Evolutionary conservation across 805 yeast species (phyloP), one percentile per base, ranked within the genome.

Genomic region (Hanseniaspora opuntiae): DNA sequence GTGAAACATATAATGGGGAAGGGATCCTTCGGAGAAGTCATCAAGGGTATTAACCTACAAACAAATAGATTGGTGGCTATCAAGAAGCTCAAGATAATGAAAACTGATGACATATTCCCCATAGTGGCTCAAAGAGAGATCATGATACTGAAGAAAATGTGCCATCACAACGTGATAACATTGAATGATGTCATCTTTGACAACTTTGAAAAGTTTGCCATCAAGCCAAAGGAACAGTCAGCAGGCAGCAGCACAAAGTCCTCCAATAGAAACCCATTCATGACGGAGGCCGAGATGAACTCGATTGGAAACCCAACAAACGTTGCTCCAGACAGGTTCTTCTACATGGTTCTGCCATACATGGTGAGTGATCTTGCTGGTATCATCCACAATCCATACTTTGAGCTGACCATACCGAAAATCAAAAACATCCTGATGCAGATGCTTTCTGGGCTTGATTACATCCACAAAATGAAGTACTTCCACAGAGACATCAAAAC

Each of bases 91-190:
- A 70, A 88, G n/a, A 75, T 85, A 25, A 68, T 65, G 55, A 66
- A 68, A 14, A 66, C 66, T 39, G 62, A 63, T 36, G 71, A 71
- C 51, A 84, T 86, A 36, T 88, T 90, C 63, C 97, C 98, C 1
- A 81, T 93, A 28, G 93, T 98, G 0, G 96, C 97, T 1, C 78
- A 89, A 67, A 75, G 99, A 57, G 99, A 93, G 63, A 88, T 90
- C 55, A 77, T 82, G 17, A 86, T 88, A 22, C 71, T 93, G 66
- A 86, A 86, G 66, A 72, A 74, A 47, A 70, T 93, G 49, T 65
- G 73, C 52, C 86, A 90, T 64, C 67, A 70, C 28, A 86, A 93
- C 64, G 76, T 90, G 17, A 72, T 93, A 24, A 86, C 82, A 57
- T 72, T 93, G 41, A 63, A 84, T 11, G 97, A 88, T 58, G 82